Conservation (phyloP, 2,329 filamentous ascomycete species). For the Trichoderma afroharzianum region DNA sequence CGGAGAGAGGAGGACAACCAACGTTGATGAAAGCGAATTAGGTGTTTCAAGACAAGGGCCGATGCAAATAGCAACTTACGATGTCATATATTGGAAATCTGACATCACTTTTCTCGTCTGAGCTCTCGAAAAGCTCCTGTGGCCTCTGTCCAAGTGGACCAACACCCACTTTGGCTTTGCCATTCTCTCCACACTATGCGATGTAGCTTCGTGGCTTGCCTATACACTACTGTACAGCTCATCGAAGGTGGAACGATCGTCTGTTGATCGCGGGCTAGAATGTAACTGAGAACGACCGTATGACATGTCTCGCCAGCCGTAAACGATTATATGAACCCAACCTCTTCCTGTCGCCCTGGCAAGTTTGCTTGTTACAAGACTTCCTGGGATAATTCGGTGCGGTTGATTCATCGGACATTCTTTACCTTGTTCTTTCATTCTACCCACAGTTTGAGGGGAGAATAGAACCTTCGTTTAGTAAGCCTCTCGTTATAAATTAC, state of each 20-base stretch:
- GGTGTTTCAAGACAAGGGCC: background rate
- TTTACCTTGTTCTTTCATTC: constrained; percentile 33
- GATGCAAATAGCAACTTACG: background rate
- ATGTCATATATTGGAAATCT: background rate
- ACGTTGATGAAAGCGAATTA: background rate
- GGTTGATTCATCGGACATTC: background rate
- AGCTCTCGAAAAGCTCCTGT: background rate
- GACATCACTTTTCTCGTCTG: background rate
- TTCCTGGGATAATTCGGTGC: background rate
- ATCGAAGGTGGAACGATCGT: background rate
- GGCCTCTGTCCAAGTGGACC: background rate
- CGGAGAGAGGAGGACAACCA: background rate
- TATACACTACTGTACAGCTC: background rate
- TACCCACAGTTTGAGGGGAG: constrained; percentile 26
- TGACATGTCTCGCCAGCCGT: background rate
- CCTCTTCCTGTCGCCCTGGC: background rate
- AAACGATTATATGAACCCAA: background rate
- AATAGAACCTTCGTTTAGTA: background rate
- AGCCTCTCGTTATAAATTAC: background rate
- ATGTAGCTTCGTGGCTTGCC: background rate
- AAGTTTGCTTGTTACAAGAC: background rate
- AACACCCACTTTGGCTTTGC: background rate
- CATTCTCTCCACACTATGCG: background rate
- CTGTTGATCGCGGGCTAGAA: background rate
- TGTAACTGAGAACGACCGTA: background rate